phyloP scores from a whole-genome alignment of 176 grass and related monocot species.

The Pontederia crassipes region DNA sequence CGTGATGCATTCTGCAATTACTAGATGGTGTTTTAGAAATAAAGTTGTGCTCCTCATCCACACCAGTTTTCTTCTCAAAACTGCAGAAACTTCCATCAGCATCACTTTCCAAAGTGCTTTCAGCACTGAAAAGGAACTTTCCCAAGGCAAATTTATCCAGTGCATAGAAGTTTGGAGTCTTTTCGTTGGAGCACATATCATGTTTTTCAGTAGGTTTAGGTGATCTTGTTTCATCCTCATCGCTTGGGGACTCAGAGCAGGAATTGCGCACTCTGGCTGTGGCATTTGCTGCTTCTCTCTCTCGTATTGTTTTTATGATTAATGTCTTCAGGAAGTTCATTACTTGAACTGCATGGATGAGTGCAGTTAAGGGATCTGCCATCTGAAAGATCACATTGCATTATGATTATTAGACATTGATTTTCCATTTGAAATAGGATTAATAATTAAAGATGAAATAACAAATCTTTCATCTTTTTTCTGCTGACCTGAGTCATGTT shows the following conservation, averaged over 20 bases:
- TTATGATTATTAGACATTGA: not conserved
- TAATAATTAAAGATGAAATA: not conserved
- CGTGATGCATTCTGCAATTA: not conserved
- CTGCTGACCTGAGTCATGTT: conserved; percentile 14
- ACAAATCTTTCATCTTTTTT: not conserved
- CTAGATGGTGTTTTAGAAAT: conserved; percentile 17
- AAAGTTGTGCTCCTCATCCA: conserved; percentile 23
- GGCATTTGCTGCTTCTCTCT: conserved; percentile 1
- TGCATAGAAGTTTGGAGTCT: conserved; percentile 26
- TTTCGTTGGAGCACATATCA: conserved; percentile 2
- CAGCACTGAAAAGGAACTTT: conserved; percentile 18
- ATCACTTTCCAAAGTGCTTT: not conserved
- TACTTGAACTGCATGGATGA: conserved; percentile 21
- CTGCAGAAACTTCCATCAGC: conserved; percentile 10
- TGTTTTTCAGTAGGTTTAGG: conserved; percentile 24
- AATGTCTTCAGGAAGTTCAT: conserved; percentile 21
- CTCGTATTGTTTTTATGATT: conserved; percentile 17
- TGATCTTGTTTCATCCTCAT: conserved; percentile 35
- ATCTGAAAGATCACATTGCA: conserved; percentile 6
- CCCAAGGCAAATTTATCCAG: conserved; percentile 33
- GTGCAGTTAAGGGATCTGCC: conserved; percentile 20
- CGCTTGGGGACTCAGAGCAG: conserved; percentile 46
- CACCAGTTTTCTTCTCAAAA: conserved; percentile 23
- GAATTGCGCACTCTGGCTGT: conserved; percentile 13
- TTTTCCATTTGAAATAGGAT: not conserved